phyloP scores from a whole-genome alignment of 129 eudicot species.

The Arctium lappa region DNA sequence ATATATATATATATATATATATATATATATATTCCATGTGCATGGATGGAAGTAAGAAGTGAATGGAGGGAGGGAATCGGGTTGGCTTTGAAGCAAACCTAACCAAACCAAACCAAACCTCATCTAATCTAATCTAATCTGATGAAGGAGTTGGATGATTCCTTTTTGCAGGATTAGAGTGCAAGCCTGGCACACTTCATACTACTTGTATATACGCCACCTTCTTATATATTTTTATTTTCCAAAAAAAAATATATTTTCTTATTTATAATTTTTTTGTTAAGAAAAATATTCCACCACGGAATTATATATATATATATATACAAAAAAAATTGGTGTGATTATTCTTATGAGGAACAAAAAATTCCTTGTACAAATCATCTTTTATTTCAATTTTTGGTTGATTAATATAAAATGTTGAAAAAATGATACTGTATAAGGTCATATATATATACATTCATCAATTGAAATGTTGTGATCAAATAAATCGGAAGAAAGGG shows the following conservation, averaged over 20 bases:
- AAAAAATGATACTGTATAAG: too few species aligned
- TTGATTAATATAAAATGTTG: too few species aligned
- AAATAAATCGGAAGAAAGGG: too few species aligned
- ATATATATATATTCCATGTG: conserved; percentile 34
- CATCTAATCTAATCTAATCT: conserved; percentile 13
- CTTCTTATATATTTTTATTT: background rate
- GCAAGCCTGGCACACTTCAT: conserved; percentile 27
- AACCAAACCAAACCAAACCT: background rate
- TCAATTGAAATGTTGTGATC: too few species aligned
- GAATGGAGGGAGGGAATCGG: conserved; percentile 14
- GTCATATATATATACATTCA: too few species aligned
- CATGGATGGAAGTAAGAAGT: conserved; percentile 35
- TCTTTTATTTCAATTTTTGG: too few species aligned
- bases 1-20: background rate
- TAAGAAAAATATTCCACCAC: too few species aligned
- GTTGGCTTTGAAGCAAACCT: conserved; percentile 37
- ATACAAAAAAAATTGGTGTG: too few species aligned
- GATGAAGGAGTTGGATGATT: conserved; percentile 18
- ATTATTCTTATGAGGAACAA: too few species aligned
- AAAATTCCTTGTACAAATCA: too few species aligned
- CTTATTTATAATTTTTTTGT: background rate
- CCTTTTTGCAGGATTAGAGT: conserved; percentile 37
- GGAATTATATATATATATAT: too few species aligned
- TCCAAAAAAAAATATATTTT: background rate
- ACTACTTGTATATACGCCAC: background rate